A percentile compares a stretch with the other conserved stretches of the same genome.
phyloP scores from a whole-genome alignment of 306 rosid species.

The Castanea sativa region DNA sequence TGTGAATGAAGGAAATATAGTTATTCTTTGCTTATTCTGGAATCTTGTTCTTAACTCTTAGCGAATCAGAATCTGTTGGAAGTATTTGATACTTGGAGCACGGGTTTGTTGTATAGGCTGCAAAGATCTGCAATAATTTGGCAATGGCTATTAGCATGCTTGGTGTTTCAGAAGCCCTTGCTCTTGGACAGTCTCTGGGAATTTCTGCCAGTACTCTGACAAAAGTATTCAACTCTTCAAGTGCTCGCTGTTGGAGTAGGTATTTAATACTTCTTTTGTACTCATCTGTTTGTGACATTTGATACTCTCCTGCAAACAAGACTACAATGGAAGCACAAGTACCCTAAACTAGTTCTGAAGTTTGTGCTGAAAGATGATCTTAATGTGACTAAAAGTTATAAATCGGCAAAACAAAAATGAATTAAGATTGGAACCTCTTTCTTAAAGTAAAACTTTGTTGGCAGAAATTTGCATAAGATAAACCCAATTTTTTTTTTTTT shows the following conservation, averaged over 20 bases:
- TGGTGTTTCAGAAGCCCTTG: constrained; percentile 93
- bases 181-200: constrained; percentile 87
- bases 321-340: background rate
- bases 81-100: background rate
- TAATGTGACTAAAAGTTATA: background rate
- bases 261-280: constrained; percentile 26
- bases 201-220: constrained; percentile 76
- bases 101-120: constrained; percentile 59
- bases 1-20: background rate
- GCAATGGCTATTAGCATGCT: constrained; percentile 95
- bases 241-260: constrained; percentile 99
- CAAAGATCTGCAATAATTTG: constrained; percentile 90
- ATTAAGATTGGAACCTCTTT: background rate
- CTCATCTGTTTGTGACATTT: background rate
- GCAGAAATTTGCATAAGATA: background rate
- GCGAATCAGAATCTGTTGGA: background rate
- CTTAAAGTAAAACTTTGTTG: background rate
- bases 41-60: background rate
- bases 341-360: background rate
- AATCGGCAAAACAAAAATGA: background rate
- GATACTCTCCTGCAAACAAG: background rate
- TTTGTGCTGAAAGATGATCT: constrained; percentile 5
- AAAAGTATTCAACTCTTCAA: constrained; percentile 80
- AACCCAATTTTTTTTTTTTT: too few relatives aligned
- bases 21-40: background rate